A percentile compares a stretch with the other conserved stretches of the same genome.
Evolutionary conservation across 2,329 filamentous ascomycete species (phyloP).

Genomic region (Colletotrichum sidae): DNA sequence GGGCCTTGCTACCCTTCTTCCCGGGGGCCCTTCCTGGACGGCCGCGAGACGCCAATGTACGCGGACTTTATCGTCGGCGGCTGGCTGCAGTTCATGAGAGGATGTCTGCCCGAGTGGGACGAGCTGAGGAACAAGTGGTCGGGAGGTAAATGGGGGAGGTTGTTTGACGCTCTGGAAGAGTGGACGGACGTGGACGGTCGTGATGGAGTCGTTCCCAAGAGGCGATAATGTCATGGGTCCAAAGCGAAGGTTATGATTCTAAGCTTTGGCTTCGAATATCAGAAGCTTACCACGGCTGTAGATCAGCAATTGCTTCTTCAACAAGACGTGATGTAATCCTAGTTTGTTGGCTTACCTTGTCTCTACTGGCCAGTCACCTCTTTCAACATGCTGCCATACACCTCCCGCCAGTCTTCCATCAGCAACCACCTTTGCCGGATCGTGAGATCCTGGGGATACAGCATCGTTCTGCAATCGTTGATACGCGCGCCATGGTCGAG

Average conservation of each 20-base stretch:
- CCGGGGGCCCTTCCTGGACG: neutral
- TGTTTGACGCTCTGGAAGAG: constrained; percentile 5
- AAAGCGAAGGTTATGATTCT: neutral
- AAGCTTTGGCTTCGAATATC: neutral
- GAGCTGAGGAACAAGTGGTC: constrained; percentile 7
- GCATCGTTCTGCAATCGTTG: too few relatives aligned
- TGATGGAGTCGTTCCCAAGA: neutral
- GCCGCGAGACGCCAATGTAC: constrained; percentile 1
- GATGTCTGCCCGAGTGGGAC: constrained; percentile 6
- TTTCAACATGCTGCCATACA: neutral
- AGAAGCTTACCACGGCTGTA: neutral
- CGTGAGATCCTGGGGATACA: neutral
- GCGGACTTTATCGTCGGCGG: constrained; percentile 7
- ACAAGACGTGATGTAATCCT: neutral
- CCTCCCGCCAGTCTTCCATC: constrained; percentile 1
- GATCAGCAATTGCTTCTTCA: neutral
- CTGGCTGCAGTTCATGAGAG: constrained; percentile 5
- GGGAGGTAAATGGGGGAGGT: neutral
- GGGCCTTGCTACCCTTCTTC: neutral
- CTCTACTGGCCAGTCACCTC: neutral
- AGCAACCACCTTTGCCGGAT: neutral
- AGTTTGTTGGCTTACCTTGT: neutral
- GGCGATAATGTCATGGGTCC: neutral
- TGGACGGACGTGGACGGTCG: constrained; percentile 3
- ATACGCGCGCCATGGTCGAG: too few relatives aligned